Evolutionary conservation across 305 asterid species (phyloP), one percentile per base, ranked within the genome.

Genomic region (Fraxinus nigra): DNA sequence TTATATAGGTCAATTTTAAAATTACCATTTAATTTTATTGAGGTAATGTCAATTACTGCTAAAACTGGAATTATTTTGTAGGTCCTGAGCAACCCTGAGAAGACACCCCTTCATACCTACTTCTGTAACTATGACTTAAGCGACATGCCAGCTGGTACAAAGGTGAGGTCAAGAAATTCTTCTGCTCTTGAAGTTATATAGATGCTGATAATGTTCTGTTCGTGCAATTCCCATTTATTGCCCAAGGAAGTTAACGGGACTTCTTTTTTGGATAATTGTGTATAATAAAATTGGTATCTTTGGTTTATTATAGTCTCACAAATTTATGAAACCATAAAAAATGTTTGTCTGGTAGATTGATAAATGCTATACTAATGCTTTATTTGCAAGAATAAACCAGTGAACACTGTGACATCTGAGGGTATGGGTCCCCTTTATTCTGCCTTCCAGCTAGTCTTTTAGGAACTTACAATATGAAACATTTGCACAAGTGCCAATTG

Each of bases 31-130:
- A 5, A 56, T 26, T 40, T 38, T 13, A 61, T 78, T 75, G 63
- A 38, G 16, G 40, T 75, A 56, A 20, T 59, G 20, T 38, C 11
- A 33, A 43, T 54, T 63, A 74, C 40, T 77, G 72, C 81, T 63
- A 63, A 30, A 69, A 69, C 33, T 70, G 74, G 48, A 70, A 46
- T 84, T 77, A 43, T 72, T 83, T 73, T 14, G 22, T 90, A 94
- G 97, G 97, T 94, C 79, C 89, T 94, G 82, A 94, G 98, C 92
- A 94, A 94, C 83, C 98, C 98, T 5, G 98, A 94, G 87, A 92
- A 89, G 89, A 94, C 98, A 73, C 98, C 98, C 43, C 73, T 94
- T 11, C 98, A 94, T 81, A 90, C 98, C 67, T 92, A 89, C 93
- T 90, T 92, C 54, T 94, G 97, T 86, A 91, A 87, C 82, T 94